Evolutionary conservation across 2,329 filamentous ascomycete genomes (phyloP), one percentile per base, ranked within the genome.

Genomic region (Chaetomium sp.): DNA sequence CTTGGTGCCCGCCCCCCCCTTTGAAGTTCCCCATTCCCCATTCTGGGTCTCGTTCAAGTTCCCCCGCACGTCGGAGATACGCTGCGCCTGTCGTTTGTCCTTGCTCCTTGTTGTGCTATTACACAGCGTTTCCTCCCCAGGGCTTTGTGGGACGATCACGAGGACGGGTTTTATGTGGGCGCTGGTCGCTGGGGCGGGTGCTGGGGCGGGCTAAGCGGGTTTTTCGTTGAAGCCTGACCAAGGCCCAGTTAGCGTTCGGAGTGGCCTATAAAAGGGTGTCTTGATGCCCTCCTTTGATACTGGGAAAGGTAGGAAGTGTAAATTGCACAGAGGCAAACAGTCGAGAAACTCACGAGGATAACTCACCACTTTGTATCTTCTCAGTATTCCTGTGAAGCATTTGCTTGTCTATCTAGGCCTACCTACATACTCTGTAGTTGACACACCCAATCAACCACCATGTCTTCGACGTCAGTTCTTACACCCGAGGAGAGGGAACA

Each of bases 401-500:
- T 27, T 27, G 19, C 19, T 27, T 27, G 19, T 27, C 19, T 27
- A 27, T 27, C 19, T 27, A 27, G 19, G 3, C 19, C 19, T 27
- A 27, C 19, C 19, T 27, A 27, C 19, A 27, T 27, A 27, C 19
- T 27, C 19, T 27, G 19, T 27, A 27, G 19, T 27, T 27, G 19
- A 27, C 19, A 27, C 14, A 14, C 46, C 41, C 8, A 53, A 9
- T 36, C 36, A 33, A 27, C 33, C 52, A 59, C 7, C 45, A 65
- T 65, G 63, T 53, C 62, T 6, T 37, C 58, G 19, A 45, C 54
- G 1, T 61, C 63, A 33, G 65, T 66, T 7, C 68, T 75, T 14
- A 72, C 68, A 0, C 66, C 69, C 1, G 70, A 69, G 36, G 68
- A 75, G 49, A 74, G 71, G 62, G 71, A 72, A 41, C 71, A 74